Evolutionary conservation across 768 basidiomycete species (phyloP), one percentile per base, ranked within the genome.

Genomic region (Boletus rubropictus): DNA sequence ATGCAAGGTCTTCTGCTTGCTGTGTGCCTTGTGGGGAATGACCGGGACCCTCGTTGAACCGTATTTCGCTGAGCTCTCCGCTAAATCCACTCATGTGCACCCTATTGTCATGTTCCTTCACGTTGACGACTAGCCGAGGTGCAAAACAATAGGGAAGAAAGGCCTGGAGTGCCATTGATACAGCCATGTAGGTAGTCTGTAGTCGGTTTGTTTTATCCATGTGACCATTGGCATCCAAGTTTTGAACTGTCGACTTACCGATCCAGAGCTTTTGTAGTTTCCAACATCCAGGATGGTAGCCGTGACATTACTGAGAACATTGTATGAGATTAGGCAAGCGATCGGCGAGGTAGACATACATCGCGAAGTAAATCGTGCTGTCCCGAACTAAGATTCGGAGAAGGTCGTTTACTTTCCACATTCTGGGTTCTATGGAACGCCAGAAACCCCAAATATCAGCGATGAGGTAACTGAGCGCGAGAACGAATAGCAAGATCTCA

Each of bases 91-190:
- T 54, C 53, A 41, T 42, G 20, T 48, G 46, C 2, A 46, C 56
- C 39, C 49, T 51, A 25, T 52, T 52, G 21, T 46, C 12, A 15
- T 44, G 18, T 31, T 46, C 3, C 35, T 37, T 55, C 18, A 58
- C 10, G 22, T 59, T 59, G 32, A 56, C 40, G 33, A 59, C 51
- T 18, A 59, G 35, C 7, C 58, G 49, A 21, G 54, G 58, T 3
- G 51, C 47, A 8, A 58, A 55, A 11, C 51, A 58, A 24, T 22
- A 59, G 9, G 37, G 44, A 27, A 59, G 48, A 28, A 56, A 58
- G 24, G 2, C 15, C 41, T 56, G 57, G 20, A 59, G 12, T 7
- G 54, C 51, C 31, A 51, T 14, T 3, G 58, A 56, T 31, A 50
- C 14, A 5, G 58, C 32, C 6, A 42, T 12, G 24, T 45, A 59